Base-by-base conservation (phyloP, 1,284 basidiomycete genomes). In the Clitocybe nebularis region DNA sequence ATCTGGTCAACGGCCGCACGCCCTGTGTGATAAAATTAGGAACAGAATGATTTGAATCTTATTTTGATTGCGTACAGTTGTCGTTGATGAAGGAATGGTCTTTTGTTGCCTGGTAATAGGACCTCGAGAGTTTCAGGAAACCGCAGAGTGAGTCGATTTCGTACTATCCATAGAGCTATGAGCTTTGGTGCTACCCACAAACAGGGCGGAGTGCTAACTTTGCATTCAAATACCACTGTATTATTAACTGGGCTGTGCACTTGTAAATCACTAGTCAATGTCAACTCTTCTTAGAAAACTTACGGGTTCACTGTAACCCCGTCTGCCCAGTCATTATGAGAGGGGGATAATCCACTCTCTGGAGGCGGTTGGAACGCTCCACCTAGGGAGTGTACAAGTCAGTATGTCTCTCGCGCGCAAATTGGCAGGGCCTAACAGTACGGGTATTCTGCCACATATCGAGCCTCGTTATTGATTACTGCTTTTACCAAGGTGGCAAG, bases 351-450 rank as follows among this genome's bases (percentile, higher is more conserved):
- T 4, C 79, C 77, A 47, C 82, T 85, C 53, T 87, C 83, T 0
- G 78, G 75, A 10, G 85, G 85, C 39, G 84, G 83, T 51, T 88
- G 84, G 62, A 88, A 88, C 13, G 84, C 74, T 26, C 84, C 69
- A 49, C 70, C 69, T 71, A 42, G n/a, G n/a, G n/a, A n/a, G n/a
- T n/a, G n/a, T n/a, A n/a, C n/a, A n/a, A n/a, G n/a, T n/a, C n/a
- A n/a, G n/a, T n/a, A n/a, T n/a, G n/a, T n/a, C n/a, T n/a, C n/a
- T n/a, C n/a, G n/a, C n/a, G 13, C 25, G 39, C 24, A 41, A 39
- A 24, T n/a, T 20, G 22, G 13, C 6, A 21, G 13, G 7, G 20
- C 47, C 57, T 35, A 67, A 66, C 84, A 88, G 56, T 88, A 88
- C 1, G 85, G 85, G 55, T 81, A 79, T 51, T 82, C 61, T 3